These are phyloP conservation scores for Solanum infundibuliforme DNA, from an alignment of 257 asterid species.

Conservation along the genomic window DNA sequence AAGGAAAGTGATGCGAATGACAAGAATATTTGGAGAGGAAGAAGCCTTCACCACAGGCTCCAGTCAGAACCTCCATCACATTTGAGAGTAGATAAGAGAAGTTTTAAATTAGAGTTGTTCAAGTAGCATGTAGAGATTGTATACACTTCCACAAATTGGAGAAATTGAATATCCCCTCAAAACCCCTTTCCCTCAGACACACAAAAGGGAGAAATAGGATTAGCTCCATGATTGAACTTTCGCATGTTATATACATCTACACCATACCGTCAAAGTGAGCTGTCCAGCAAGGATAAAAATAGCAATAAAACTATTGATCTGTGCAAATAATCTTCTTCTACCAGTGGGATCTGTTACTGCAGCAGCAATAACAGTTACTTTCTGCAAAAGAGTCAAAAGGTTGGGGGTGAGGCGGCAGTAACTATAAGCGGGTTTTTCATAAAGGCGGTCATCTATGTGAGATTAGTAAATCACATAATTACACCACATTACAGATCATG, in stretches of 20 bases:
- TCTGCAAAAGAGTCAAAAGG: conserved; percentile 42
- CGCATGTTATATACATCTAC: background rate
- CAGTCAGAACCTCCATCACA: background rate
- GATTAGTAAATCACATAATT: background rate
- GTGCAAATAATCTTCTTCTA: conserved; percentile 80
- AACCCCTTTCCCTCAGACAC: background rate
- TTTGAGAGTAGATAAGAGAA: background rate
- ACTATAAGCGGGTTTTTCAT: background rate
- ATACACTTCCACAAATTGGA: background rate
- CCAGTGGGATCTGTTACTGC: conserved; percentile 66
- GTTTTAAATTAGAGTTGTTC: background rate
- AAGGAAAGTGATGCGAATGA: background rate
- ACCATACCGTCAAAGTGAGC: conserved; percentile 73
- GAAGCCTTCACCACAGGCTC: background rate
- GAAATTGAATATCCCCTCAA: background rate
- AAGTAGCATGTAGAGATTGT: background rate
- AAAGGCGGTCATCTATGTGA: background rate
- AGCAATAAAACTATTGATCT: conserved; percentile 92
- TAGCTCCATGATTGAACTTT: background rate
- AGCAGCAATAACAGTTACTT: conserved; percentile 82
- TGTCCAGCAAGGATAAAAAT: conserved; percentile 92
- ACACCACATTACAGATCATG: background rate
- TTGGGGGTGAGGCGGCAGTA: background rate
- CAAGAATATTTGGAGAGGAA: background rate
- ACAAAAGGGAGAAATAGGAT: background rate